Evolutionary conservation across 2,329 filamentous ascomycete genomes (phyloP), one percentile per base, ranked within the genome.

Genomic region (Alternaria angustiovoidea): DNA sequence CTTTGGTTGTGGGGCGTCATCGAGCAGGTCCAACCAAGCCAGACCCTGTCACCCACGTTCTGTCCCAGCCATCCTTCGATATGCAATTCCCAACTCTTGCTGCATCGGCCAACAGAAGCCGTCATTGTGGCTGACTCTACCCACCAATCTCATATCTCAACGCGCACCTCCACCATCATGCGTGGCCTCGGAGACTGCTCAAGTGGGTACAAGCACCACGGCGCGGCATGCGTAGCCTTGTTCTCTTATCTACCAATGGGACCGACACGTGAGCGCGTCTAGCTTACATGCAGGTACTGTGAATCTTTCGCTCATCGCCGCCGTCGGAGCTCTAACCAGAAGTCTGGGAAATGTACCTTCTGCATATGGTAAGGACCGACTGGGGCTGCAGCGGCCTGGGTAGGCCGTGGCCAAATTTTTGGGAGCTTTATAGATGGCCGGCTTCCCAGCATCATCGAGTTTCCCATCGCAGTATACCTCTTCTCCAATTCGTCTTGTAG

Each of bases 281-380:
- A 66, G 70, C 59, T 54, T 60, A 51, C 38, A 67, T 74, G 73
- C 70, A 76, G 71, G 70, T 69, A 73, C 75, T 61, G 44, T 48
- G 24, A 34, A 28, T 41, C 49, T 44, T 55, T 69, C 68, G 67
- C 66, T 52, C 57, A 63, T 70, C 64, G 69, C 69, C 66, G 61
- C 62, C 44, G 39, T 57, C 46, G 51, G 47, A 30, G 42, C 54
- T 61, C 58, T 26, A 58, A 57, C 57, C 57, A 53, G 53, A 46
- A 34, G 51, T 51, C 53, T 38, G 56, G 26, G 39, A 42, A 9
- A 41, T 38, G 57, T 58, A 77, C 75, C 75, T 78, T 68, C 75
- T 73, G 34, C 16, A 72, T 68, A 12, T 11, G 73, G 75, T 52
- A 75, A 73, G 62, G 72, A 74, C 67, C 67, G 53, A 44, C 51